Evolutionary conservation across 2,329 filamentous ascomycete species (phyloP).

Genomic region (Monilinia laxa): DNA sequence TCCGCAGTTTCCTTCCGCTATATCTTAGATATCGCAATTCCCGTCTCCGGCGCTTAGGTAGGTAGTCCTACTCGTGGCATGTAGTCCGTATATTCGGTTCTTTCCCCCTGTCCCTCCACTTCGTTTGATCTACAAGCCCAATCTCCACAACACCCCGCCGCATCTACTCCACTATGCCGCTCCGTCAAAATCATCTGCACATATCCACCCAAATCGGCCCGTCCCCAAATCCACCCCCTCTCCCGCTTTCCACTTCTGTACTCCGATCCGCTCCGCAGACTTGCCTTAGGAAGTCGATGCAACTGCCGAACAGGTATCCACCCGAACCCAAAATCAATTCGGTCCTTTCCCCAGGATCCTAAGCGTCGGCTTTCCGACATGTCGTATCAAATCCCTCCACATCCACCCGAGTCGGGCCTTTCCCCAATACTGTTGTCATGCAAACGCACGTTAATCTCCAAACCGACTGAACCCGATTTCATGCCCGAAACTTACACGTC

Average conservation of each 20-base stretch:
- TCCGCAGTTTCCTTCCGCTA: neutral
- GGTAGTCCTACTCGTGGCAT: neutral
- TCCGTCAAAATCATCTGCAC: neutral
- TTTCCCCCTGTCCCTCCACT: constrained; percentile 8
- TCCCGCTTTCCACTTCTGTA: neutral
- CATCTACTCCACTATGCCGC: neutral
- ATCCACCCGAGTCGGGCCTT: constrained; percentile 9
- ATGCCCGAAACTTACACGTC: too few relatives aligned
- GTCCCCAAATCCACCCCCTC: neutral
- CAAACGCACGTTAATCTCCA: neutral
- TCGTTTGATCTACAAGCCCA: neutral
- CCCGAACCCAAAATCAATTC: neutral
- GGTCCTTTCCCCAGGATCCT: constrained; percentile 4
- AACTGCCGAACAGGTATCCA: neutral
- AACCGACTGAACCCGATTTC: neutral
- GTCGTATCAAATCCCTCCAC: neutral
- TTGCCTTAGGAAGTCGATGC: neutral
- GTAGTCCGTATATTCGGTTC: neutral
- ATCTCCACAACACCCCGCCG: neutral
- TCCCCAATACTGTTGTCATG: constrained; percentile 2
- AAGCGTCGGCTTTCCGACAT: neutral
- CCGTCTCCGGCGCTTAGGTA: too few relatives aligned
- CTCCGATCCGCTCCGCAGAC: constrained; percentile 3
- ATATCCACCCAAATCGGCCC: constrained; percentile 4
- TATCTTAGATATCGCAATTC: neutral